Base-by-base conservation (phyloP, 2,329 filamentous ascomycete genomes). In the Phialophora tarda region DNA sequence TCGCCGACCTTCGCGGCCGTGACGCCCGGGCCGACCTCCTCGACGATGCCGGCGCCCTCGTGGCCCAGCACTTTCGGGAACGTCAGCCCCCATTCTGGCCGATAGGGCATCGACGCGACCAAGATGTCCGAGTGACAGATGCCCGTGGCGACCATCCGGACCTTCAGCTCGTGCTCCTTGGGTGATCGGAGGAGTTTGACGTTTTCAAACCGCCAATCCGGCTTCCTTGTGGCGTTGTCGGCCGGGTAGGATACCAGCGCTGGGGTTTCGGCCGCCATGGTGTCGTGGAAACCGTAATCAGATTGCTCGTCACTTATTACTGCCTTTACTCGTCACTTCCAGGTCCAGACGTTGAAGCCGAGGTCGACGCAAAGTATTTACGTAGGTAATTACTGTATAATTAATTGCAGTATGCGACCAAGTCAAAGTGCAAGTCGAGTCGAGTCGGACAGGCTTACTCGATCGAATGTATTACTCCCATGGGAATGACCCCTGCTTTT, bases 51-150 rank as follows among this genome's bases (percentile, higher is more conserved):
- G 1, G 82, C 76, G 79, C 84, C 84, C 77, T 86, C 84, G 67
- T 87, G 85, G 2, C 84, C 85, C 17, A 85, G 74, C 0, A 86
- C 78, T 28, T 78, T 74, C 0, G 82, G 82, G 68, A 83, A 84
- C 41, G 78, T 77, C 2, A 79, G 75, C 2, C 78, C 76, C 3
- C 17, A 4, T 2, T 75, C 74, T 1, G 75, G 74, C 10, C 72
- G 74, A 11, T 74, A 75, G 10, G 74, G 77, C 8, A 69, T 51
- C 24, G 79, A 77, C 2, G 80, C 82, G 59, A 84, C 79, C 30
- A 82, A 74, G 10, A 85, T 71, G 68, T 87, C 85, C 0, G 84
- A 84, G 65, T 87, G 85, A 67, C 85, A 87, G 58, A 87, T 80
- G 0, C 85, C 84, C 0, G 81, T 81, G 0, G 84, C 83, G 0